Evolutionary conservation across 306 rosid genomes (phyloP), one percentile per base, ranked within the genome.

Genomic region (Pyrus betulifolia): DNA sequence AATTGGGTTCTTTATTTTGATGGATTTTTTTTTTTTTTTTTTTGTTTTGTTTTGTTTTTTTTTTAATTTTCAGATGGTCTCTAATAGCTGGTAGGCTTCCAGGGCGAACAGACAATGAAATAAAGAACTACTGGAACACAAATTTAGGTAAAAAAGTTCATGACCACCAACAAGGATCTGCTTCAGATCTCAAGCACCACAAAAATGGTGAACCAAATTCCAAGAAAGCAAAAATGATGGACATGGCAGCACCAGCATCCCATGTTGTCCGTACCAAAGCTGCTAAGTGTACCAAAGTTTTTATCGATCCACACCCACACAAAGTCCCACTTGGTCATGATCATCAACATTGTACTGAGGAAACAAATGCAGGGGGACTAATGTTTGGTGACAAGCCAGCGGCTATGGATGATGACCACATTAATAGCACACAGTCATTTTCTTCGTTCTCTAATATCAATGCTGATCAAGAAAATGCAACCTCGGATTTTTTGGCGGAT

Each of bases 81-180:
- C 45, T 74, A 19, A 74, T 74, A 27, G 78, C 78, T 13, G 78
- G 78, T 1, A 28, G 78, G 61, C 78, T 74, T 15, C 78, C 78
- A 45, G 78, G 78, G 15, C 78, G 78, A 74, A 74, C 78, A 74
- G 78, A 74, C 78, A 74, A 74, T 74, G 78, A 74, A 74, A 74
- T 74, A 27, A 74, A 74, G 7, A 74, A 74, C 46, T 74, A 74
- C 70, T 74, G 78, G 78, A 74, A 74, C 59, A 62, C 78, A 6
- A 74, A 27, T 44, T 49, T 74, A 9, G 52, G 78, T 44, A 74
- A 74, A 74, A 64, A 31, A 74, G 2, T 62, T 28, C 70, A 12
- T 44, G 61, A 44, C 27, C 60, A 18, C 19, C 44, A 74, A 27
- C 22, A 17, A 30, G 38, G 21, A 9, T 23, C 19, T 31, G 22